A percentile compares a stretch with the other conserved stretches of the same genome.
phyloP scores from a whole-genome alignment of 1,139 yeast genomes.

The Saccharomyces uvarum region DNA sequence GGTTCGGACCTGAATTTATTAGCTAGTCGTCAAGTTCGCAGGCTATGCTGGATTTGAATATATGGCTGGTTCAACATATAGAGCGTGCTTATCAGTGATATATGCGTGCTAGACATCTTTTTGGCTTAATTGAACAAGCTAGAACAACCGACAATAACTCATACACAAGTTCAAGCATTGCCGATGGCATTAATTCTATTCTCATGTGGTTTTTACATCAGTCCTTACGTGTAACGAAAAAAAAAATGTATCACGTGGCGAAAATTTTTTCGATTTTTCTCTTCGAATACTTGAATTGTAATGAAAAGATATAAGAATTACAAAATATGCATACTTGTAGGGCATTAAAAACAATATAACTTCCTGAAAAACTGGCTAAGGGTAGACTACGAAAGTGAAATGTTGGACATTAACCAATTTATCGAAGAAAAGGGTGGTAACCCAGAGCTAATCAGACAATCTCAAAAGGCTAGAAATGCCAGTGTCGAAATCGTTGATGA shows the following conservation, averaged over 20 bases:
- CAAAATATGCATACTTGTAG: background rate
- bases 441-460: constrained; percentile 77
- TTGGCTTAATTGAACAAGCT: background rate
- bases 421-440: constrained; percentile 95
- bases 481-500: constrained; percentile 93
- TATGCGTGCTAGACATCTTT: background rate
- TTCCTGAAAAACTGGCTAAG: background rate
- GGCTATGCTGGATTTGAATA: background rate
- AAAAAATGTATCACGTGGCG: background rate
- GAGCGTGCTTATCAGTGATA: background rate
- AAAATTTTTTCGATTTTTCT: background rate
- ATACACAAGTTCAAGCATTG: background rate
- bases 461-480: constrained; percentile 92
- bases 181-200: background rate
- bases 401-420: constrained; percentile 89
- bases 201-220: background rate
- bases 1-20: background rate
- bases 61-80: background rate
- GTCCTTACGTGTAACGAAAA: background rate
- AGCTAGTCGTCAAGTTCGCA: background rate
- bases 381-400: constrained; percentile 23
- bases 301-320: background rate
- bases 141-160: background rate
- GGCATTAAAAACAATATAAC: background rate
- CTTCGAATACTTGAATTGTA: background rate